phyloP scores from a whole-genome alignment of 2,329 filamentous ascomycete genomes.

The Aspergillus nomiae region DNA sequence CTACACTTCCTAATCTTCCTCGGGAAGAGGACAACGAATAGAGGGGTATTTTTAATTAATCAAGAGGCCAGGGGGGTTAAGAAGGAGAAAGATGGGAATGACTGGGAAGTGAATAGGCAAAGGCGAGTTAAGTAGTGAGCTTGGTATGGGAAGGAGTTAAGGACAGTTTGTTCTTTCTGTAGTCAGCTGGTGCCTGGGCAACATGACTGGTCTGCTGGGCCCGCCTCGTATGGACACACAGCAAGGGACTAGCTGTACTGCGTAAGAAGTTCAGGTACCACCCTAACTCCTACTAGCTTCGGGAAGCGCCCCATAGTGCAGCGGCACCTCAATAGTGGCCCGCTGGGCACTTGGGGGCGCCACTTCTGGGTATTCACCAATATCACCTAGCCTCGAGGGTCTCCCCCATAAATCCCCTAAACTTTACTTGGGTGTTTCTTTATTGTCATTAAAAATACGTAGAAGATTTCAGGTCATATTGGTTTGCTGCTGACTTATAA shows the following conservation, averaged over 20 bases:
- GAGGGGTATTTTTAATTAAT: not conserved
- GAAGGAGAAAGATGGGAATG: constrained; percentile 11
- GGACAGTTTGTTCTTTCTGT: constrained; percentile 48
- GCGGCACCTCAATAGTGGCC: not conserved
- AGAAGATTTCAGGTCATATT: not conserved
- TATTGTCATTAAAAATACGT: not conserved
- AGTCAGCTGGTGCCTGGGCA: constrained; percentile 25
- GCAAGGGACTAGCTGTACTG: constrained; percentile 21
- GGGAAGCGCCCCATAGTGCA: not conserved
- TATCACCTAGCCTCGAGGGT: not conserved
- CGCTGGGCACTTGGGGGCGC: not conserved
- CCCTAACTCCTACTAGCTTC: not conserved
- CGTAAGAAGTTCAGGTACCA: not conserved
- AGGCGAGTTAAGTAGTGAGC: constrained; percentile 17
- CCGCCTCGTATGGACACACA: constrained; percentile 13
- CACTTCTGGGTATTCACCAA: not conserved
- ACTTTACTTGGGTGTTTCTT: not conserved
- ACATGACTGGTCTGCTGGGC: constrained; percentile 31
- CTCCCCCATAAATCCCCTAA: not conserved
- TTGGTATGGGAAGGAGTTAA: constrained; percentile 27
- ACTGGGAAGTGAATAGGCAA: constrained; percentile 7
- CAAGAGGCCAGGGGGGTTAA: not conserved
- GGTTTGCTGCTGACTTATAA: not conserved
- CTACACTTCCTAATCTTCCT: not conserved
- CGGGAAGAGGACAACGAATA: not conserved